Evolutionary conservation across 140 eudicot genomes (phyloP), one percentile per base, ranked within the genome.

Genomic region (Flaveria floridana): DNA sequence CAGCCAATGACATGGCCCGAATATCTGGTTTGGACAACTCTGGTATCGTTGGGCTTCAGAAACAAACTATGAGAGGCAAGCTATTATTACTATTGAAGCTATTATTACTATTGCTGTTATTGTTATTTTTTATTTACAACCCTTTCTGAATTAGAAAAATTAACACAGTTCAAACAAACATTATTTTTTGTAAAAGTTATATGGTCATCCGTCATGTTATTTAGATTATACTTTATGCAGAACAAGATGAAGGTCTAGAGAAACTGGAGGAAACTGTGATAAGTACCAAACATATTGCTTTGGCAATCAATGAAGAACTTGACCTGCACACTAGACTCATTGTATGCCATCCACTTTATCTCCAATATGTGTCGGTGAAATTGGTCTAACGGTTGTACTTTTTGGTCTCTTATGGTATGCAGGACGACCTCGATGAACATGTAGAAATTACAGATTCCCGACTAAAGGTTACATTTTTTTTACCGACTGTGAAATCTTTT

Each of bases 211-310:
- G 14, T 73, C 23, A 20, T 76, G 34, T 19, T 2, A 69, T 46
- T 25, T 61, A 50, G 21, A 14, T 15, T 57, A 61, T 0, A 57
- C 3, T 63, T 74, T 65, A 59, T 12, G n/a, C 96, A 92, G 98
- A 90, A 69, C 97, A 93, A 88, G 99, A 93, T 68, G 99, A 90
- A 72, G 99, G 91, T 72, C 91, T 93, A 77, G 99, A 88, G 73
- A 83, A 84, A 76, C 80, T 93, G 86, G 99, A 93, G 87, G 91
- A 86, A 80, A 85, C 94, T 42, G 97, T 93, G 53, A 72, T 81
- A 59, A 93, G 97, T 85, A 88, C 96, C 30, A 93, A 93, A 76
- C 99, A 93, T 74, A 90, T 93, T 77, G 97, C 98, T 20, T 76
- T 93, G 82, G 89, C 98, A 21, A 91, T 93, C 76, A 90, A 93